phyloP scores from a whole-genome alignment of 1,139 yeast genomes.

The Sugiyamaella castrensis region DNA sequence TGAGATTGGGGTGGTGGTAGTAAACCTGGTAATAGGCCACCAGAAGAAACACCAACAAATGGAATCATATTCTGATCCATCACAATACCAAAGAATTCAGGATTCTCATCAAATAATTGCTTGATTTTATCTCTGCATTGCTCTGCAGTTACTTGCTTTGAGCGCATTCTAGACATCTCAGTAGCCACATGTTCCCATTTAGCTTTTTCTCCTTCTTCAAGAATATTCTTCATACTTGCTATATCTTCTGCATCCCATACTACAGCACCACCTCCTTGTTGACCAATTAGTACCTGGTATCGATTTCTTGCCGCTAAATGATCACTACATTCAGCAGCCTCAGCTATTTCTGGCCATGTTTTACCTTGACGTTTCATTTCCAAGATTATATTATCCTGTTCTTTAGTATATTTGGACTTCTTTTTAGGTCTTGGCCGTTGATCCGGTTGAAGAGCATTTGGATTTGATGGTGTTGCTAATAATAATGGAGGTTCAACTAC shows the following conservation, averaged over 20 bases:
- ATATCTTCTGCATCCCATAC: constrained; percentile 64
- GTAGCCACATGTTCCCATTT: constrained; percentile 65
- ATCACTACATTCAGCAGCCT: constrained; percentile 60
- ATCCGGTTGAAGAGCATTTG: constrained; percentile 37
- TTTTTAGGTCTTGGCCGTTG: constrained; percentile 54
- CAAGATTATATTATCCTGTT: constrained; percentile 66
- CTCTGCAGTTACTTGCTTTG: constrained; percentile 50
- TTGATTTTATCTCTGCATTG: constrained; percentile 58
- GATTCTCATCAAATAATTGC: constrained; percentile 54
- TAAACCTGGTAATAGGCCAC: constrained; percentile 5
- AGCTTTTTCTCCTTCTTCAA: constrained; percentile 69
- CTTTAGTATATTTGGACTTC: constrained; percentile 62
- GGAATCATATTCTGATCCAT: constrained; percentile 16
- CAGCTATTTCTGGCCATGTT: constrained; percentile 74
- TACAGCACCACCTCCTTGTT: constrained; percentile 72
- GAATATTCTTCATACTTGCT: constrained; percentile 46
- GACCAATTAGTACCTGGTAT: constrained; percentile 78
- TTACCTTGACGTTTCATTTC: constrained; percentile 60
- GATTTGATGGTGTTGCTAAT: constrained; percentile 36
- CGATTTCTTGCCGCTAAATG: constrained; percentile 74
- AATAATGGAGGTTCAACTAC: constrained; percentile 39
- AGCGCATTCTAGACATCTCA: constrained; percentile 60
- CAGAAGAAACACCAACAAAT: constrained; percentile 1
- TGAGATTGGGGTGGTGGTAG: constrained; percentile 2
- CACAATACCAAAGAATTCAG: constrained; percentile 54